Evolutionary conservation across 306 rosid genomes (phyloP), one percentile per base, ranked within the genome.

Genomic region (Cicer pinnatifidum): DNA sequence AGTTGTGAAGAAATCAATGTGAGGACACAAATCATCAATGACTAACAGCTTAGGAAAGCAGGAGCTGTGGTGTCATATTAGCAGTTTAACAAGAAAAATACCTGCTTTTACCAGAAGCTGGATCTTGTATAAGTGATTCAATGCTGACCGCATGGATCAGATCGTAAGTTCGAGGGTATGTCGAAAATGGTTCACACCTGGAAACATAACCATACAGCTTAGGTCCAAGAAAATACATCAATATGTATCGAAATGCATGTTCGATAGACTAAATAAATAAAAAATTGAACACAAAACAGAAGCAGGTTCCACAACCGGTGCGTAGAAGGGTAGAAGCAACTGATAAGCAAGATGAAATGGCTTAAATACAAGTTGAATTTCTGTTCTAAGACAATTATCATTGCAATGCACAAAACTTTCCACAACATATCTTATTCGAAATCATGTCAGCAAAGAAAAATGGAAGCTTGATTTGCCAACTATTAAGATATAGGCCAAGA

Each of bases 111-210:
- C 89, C 83, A 68, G 96, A 85, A 62, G 78, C 84, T 74, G 84
- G 87, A 86, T 85, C 86, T 77, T 84, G 83, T 47, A 82, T 76
- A 70, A 94, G 97, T 17, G 95, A 94, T 70, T 88, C 97, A 59
- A 94, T 89, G 75, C 86, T 80, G 8, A 86, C 40, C 45, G 88
- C 98, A 57, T 94, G 98, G 81, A 94, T 84, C 65, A 94, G 85
- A 81, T 94, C 98, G 61, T 94, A 94, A 33, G 90, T 81, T 61
- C 98, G 97, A 47, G 98, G 98, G 73, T 94, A 94, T 0, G 98
- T 94, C 12, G 98, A 94, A 86, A 94, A 94, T 17, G 98, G 96
- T 81, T 94, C 98, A 60, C 98, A 94, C 98, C 98, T 94, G 83
- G 16, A 45, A 77, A 43, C 67, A 80, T 74, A 80, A 83, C 47